A percentile compares a stretch with the other conserved stretches of the same genome.
Evolutionary conservation across 2,329 filamentous ascomycete genomes (phyloP).

Genomic region (Colletotrichum sp.): DNA sequence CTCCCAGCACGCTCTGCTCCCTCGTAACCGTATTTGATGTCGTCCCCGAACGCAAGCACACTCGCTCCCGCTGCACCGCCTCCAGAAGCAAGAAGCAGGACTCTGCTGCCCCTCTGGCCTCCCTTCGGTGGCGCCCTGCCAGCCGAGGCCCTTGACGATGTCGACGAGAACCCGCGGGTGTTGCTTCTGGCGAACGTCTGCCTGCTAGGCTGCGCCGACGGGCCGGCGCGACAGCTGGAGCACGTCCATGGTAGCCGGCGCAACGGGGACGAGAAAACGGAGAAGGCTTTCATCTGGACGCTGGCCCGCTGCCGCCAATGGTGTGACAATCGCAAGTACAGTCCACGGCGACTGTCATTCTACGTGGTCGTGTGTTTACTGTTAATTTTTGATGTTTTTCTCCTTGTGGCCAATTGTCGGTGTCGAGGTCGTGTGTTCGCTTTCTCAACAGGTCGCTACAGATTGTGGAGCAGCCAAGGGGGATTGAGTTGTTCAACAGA

Average conservation of each 20-base stretch:
- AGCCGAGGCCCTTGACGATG: slow-evolving; percentile 9
- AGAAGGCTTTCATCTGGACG: slow-evolving; percentile 46
- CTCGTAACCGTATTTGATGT: slow-evolving; percentile 77
- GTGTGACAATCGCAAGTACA: slow-evolving; percentile 4
- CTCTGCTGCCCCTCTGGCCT: slow-evolving; percentile 21
- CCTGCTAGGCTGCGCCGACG: slow-evolving; percentile 30
- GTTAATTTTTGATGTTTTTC: not conserved
- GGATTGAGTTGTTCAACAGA: slow-evolving; percentile 3
- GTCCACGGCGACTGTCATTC: slow-evolving; percentile 13
- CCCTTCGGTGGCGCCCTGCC: not conserved
- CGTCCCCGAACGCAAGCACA: slow-evolving; percentile 62
- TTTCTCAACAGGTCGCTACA: slow-evolving; percentile 9
- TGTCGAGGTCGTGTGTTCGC: not conserved
- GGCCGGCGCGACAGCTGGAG: slow-evolving; percentile 41
- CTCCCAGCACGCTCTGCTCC: slow-evolving; percentile 79
- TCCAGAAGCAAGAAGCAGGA: slow-evolving; percentile 53
- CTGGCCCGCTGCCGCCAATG: slow-evolving; percentile 17
- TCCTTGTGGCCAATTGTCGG: not conserved
- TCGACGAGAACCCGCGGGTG: slow-evolving; percentile 32
- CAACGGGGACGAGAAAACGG: slow-evolving; percentile 39
- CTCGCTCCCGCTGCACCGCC: slow-evolving; percentile 54
- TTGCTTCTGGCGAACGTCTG: slow-evolving; percentile 21
- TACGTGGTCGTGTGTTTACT: not conserved
- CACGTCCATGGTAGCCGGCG: slow-evolving; percentile 50
- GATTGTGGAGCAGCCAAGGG: slow-evolving; percentile 15